Evolutionary conservation across 805 yeast genomes (phyloP).

Genomic region (Maudiozyma serrabonitensis): DNA sequence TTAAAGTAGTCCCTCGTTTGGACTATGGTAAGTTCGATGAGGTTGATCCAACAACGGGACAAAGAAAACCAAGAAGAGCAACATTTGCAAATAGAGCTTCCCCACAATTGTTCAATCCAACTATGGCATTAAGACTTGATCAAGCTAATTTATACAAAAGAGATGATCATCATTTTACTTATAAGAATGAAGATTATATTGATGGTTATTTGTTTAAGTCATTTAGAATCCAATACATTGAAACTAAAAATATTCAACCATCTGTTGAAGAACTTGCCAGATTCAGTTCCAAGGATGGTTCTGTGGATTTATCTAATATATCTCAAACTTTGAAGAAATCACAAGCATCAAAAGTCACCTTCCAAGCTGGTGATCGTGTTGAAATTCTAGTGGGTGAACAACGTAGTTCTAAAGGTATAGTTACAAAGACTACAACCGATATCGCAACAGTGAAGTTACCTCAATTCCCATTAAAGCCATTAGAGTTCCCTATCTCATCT

Average conservation of each 20-base stretch:
- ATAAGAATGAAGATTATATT: constrained; percentile 78
- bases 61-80: constrained; percentile 40
- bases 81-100: constrained; percentile 68
- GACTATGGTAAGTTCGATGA: constrained; percentile 69
- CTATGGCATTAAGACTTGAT: constrained; percentile 81
- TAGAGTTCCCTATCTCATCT: constrained; percentile 75
- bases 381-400: constrained; percentile 92
- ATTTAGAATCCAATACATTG: constrained; percentile 71
- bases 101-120: constrained; percentile 76
- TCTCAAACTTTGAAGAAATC: constrained; percentile 75
- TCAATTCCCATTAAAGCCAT: constrained; percentile 40
- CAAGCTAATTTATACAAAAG: constrained; percentile 61
- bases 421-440: constrained; percentile 56
- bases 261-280: constrained; percentile 78
- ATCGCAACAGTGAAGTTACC: constrained; percentile 41
- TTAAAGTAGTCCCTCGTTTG: constrained; percentile 84
- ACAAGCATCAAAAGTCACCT: constrained; percentile 44
- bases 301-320: constrained; percentile 78
- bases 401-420: constrained; percentile 76
- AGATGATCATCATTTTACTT: constrained; percentile 54
- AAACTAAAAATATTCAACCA: constrained; percentile 77
- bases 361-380: constrained; percentile 91
- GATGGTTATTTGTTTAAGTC: constrained; percentile 85
- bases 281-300: constrained; percentile 72
- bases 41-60: constrained; percentile 42